Evolutionary conservation across 495 filamentous ascomycete genomes (phyloP), one percentile per base, ranked within the genome.

Genomic region (Pseudoneurospora amorphoporcata): DNA sequence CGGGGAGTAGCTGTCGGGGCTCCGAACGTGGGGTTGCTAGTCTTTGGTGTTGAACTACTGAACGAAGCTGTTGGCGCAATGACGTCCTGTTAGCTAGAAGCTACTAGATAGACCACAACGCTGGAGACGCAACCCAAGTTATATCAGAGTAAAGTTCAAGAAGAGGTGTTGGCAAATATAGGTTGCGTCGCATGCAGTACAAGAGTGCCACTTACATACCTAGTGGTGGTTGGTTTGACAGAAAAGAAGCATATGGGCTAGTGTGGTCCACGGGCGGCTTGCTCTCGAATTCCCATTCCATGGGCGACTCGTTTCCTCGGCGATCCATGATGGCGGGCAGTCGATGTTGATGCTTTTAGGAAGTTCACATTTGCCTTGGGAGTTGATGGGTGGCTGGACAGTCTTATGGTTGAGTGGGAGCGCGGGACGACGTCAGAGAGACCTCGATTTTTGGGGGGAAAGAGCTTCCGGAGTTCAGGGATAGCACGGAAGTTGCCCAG

Each of bases 231-330:
- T 73, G 80, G 6, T 65, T 35, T 8, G 80, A 71, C 29, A 35
- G 29, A 1, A 82, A 78, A 76, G 81, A 77, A 23, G 80, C 82
- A 75, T 84, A 86, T 0, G 84, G 84, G 70, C 84, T 86, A 3
- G 83, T 81, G 10, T 77, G 78, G 76, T 86, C 84, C 70, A 86
- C 76, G 0, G 83, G 82, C 3, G 78, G 83, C 61, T 78, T 43
- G 61, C 77, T 77, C 72, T 85, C 79, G 78, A 84, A 84, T 70
- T 86, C 83, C 83, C 84, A 86, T 70, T 86, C 84, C 84, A 86
- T 86, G 65, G 78, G 82, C 72, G 82, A 79, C 70, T 85, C 84
- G 53, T 76, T 81, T 0, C 78, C 83, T 73, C 84, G 81, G 45
- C 81, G 79, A 9, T 83, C 79, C 84, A 86, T 85, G 58, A 61